A percentile compares a stretch with the other conserved stretches of the same genome.
Conservation (phyloP, 441 rosid species). For the Brassica balearica region DNA sequence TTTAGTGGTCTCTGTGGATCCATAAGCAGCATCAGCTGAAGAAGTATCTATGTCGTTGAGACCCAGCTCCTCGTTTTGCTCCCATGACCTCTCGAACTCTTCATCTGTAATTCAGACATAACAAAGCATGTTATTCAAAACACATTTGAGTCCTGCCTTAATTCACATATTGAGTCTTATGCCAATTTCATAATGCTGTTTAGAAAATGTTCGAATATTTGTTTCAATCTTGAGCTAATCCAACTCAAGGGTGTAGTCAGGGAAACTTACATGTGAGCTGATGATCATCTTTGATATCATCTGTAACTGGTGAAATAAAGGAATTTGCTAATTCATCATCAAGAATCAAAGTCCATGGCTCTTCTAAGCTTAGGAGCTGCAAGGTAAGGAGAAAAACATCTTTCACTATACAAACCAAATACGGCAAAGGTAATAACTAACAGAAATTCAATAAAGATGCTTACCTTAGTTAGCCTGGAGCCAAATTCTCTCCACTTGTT, state of each 20-base stretch:
- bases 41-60: slow-evolving; percentile 91
- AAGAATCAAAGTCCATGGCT: slow-evolving; percentile 82
- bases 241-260: background rate
- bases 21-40: slow-evolving; percentile 87
- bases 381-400: slow-evolving; percentile 9
- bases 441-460: background rate
- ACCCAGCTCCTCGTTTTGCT: slow-evolving; percentile 94
- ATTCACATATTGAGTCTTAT: background rate
- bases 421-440: slow-evolving; percentile 1
- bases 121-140: slow-evolving; percentile 12
- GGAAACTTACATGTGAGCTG: slow-evolving; percentile 73
- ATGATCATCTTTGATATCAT: slow-evolving; percentile 85
- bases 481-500: slow-evolving; percentile 80
- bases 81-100: slow-evolving; percentile 92
- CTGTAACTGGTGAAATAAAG: slow-evolving; percentile 80
- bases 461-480: slow-evolving; percentile 75
- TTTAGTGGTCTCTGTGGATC: slow-evolving; percentile 21
- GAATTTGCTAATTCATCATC: slow-evolving; percentile 96
- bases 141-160: background rate
- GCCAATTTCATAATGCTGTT: background rate
- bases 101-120: slow-evolving; percentile 56
- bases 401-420: background rate
- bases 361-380: slow-evolving; percentile 74
- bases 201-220: background rate
- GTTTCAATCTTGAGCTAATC: background rate